phyloP scores from a whole-genome alignment of 73 alveolate genomes.

The Diophrys appendiculata region DNA sequence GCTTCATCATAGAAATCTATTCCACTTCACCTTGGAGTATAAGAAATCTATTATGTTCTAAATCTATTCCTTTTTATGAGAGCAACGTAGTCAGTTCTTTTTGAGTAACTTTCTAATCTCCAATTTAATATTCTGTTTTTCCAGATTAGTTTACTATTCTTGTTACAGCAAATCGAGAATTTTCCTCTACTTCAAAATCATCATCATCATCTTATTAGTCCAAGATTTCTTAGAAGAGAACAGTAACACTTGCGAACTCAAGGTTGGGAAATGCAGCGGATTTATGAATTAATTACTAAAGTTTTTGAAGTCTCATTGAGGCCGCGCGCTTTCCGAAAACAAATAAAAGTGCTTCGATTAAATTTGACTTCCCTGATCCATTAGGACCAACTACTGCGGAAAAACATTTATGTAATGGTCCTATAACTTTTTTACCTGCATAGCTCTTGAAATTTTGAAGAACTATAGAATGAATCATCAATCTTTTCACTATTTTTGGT shows the following conservation, averaged over 20 bases:
- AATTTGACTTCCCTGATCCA: slow-evolving; percentile 90
- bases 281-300: slow-evolving; percentile 72
- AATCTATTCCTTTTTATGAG: slow-evolving; percentile 85
- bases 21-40: slow-evolving; percentile 96
- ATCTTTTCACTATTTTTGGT: slow-evolving; percentile 22
- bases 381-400: slow-evolving; percentile 89
- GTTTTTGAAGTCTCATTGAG: slow-evolving; percentile 75
- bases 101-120: slow-evolving; percentile 67
- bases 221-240: slow-evolving; percentile 65
- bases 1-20: slow-evolving; percentile 95
- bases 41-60: slow-evolving; percentile 92
- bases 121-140: slow-evolving; percentile 64
- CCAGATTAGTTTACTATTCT: slow-evolving; percentile 69
- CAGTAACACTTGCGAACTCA: slow-evolving; percentile 74
- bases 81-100: slow-evolving; percentile 78
- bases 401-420: slow-evolving; percentile 79
- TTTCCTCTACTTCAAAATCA: slow-evolving; percentile 65
- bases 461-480: slow-evolving; percentile 70
- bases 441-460: slow-evolving; percentile 82
- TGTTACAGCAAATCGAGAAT: slow-evolving; percentile 73
- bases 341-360: slow-evolving; percentile 80
- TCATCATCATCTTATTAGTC: slow-evolving; percentile 70
- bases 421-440: slow-evolving; percentile 78
- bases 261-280: slow-evolving; percentile 29
- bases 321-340: slow-evolving; percentile 88